phyloP scores from a whole-genome alignment of 768 basidiomycete genomes.

The Dioszegia hungarica region DNA sequence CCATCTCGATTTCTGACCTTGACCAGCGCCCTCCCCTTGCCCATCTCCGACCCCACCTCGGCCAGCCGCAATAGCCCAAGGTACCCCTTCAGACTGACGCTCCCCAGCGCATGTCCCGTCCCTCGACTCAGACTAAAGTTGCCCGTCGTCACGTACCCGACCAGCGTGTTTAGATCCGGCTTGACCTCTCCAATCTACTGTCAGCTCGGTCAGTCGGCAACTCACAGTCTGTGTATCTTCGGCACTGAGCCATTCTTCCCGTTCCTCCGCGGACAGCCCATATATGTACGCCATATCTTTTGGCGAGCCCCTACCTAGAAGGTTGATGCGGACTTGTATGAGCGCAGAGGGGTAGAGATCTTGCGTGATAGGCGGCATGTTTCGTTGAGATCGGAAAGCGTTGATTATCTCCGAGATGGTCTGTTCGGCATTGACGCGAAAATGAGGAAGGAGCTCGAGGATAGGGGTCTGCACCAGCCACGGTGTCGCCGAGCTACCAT shows the following conservation, averaged over 20 bases:
- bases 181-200: slow-evolving; percentile 42
- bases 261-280: slow-evolving; percentile 55
- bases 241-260: slow-evolving; percentile 53
- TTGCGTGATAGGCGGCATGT: slow-evolving; percentile 53
- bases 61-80: not conserved
- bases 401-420: slow-evolving; percentile 59
- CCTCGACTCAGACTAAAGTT: slow-evolving; percentile 75
- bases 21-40: slow-evolving; percentile 8
- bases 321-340: slow-evolving; percentile 61
- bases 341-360: slow-evolving; percentile 61
- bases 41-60: not conserved
- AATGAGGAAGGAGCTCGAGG: not conserved
- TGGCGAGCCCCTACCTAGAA: slow-evolving; percentile 66
- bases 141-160: slow-evolving; percentile 82
- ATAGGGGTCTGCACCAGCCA: slow-evolving; percentile 65
- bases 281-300: slow-evolving; percentile 73
- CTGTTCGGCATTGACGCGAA: slow-evolving; percentile 26
- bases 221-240: slow-evolving; percentile 16
- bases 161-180: slow-evolving; percentile 54
- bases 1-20: slow-evolving; percentile 23
- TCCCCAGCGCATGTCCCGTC: slow-evolving; percentile 70
- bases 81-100: slow-evolving; percentile 56
- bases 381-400: slow-evolving; percentile 58
- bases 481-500: slow-evolving; percentile 40
- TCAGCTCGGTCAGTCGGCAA: not conserved